These are phyloP conservation scores for Ceratonia siliqua DNA, from an alignment of 306 rosid species.

Conservation along the genomic window DNA sequence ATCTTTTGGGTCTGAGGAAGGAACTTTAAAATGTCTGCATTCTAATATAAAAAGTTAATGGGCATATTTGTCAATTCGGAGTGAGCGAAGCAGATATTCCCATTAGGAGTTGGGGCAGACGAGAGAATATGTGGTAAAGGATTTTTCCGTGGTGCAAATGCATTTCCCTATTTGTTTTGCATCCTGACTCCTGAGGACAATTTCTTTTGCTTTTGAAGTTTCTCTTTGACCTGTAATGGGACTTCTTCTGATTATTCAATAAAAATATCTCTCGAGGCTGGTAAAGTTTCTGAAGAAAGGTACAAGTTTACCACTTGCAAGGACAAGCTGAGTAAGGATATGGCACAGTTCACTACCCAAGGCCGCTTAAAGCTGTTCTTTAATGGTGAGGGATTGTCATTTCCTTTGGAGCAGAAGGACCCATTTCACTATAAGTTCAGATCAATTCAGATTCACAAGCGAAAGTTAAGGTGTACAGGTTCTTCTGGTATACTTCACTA, in stretches of 20 bases:
- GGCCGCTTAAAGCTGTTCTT: conserved; percentile 67
- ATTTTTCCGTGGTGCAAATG: conserved; percentile 40
- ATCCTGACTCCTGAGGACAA: conserved; percentile 11
- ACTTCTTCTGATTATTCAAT: conserved; percentile 21
- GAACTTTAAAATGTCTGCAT: neutral
- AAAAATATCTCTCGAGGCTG: conserved; percentile 22
- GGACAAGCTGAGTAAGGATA: conserved; percentile 10
- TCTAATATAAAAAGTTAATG: neutral
- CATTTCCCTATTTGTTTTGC: conserved; percentile 8
- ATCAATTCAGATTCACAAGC: conserved; percentile 49
- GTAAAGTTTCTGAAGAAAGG: conserved; percentile 12
- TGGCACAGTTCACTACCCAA: conserved; percentile 72
- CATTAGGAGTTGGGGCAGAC: conserved; percentile 16
- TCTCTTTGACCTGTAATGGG: conserved; percentile 25
- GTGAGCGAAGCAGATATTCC: neutral
- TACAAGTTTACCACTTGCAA: conserved; percentile 12
- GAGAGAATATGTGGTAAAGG: conserved; percentile 46
- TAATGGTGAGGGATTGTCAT: conserved; percentile 56
- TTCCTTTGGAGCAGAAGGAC: conserved; percentile 62
- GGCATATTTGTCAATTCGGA: neutral
- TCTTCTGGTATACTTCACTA: conserved; percentile 44
- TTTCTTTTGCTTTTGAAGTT: conserved; percentile 20
- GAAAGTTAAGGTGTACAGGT: conserved; percentile 35
- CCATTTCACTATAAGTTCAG: conserved; percentile 53
- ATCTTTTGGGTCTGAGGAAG: no score